phyloP scores from a whole-genome alignment of 2,329 filamentous ascomycete species.

The Lecanicillium sp. region DNA sequence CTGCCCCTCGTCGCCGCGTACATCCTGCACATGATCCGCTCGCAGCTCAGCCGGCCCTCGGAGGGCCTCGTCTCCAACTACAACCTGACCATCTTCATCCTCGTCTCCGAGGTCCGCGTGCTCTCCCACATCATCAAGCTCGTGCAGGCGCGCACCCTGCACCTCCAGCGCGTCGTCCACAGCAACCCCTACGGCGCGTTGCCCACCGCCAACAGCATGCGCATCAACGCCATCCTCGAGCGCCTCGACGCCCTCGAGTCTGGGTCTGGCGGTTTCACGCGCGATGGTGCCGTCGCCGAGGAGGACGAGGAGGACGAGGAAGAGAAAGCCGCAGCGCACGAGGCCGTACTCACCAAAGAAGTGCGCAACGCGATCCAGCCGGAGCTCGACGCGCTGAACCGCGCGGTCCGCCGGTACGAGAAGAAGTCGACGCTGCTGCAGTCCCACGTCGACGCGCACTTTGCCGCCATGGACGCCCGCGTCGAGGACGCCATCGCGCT shows the following conservation, averaged over 20 bases:
- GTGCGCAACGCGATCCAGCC: constrained; percentile 64
- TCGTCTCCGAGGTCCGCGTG: constrained; percentile 80
- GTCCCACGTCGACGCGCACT: constrained; percentile 67
- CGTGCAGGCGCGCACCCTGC: constrained; percentile 69
- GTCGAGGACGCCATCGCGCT: constrained; percentile 73
- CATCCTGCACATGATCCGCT: constrained; percentile 73
- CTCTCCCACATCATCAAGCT: constrained; percentile 76
- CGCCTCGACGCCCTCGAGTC: constrained; percentile 67
- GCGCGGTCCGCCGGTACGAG: constrained; percentile 85
- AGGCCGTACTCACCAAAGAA: constrained; percentile 45
- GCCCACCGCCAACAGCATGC: constrained; percentile 27
- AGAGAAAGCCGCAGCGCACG: constrained; percentile 31
- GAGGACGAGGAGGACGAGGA: constrained; percentile 27
- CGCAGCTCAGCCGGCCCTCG: constrained; percentile 73
- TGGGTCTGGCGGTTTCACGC: too few relatives aligned
- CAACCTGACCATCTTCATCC: constrained; percentile 84
- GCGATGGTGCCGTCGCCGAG: constrained; percentile 28
- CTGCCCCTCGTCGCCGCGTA: constrained; percentile 76
- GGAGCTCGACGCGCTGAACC: constrained; percentile 80
- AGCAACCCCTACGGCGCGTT: constrained; percentile 37
- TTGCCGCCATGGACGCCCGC: constrained; percentile 64
- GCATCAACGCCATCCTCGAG: constrained; percentile 52
- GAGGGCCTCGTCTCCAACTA: constrained; percentile 88
- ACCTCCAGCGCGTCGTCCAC: constrained; percentile 69
- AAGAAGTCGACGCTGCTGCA: constrained; percentile 75